These are phyloP conservation scores for Metschnikowia santaceciliae DNA, from an alignment of 805 yeast species.

Conservation along the genomic window DNA sequence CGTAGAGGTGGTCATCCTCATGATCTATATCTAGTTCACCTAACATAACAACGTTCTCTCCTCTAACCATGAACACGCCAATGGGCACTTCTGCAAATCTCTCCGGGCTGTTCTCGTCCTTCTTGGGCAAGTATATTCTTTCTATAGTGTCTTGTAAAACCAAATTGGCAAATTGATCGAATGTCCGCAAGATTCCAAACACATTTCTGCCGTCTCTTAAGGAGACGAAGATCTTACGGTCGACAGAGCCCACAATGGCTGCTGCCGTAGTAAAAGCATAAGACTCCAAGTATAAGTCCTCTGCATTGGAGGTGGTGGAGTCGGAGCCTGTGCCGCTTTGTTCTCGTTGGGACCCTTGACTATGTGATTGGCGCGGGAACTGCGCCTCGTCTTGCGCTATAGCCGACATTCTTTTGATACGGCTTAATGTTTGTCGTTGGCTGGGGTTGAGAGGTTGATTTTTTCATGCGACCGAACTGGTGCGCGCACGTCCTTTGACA, in stretches of 20 bases:
- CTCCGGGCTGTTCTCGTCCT: conserved; percentile 36
- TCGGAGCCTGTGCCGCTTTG: neutral
- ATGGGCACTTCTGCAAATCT: conserved; percentile 71
- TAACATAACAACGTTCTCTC: conserved; percentile 90
- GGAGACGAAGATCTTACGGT: conserved; percentile 75
- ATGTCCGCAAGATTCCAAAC: conserved; percentile 87
- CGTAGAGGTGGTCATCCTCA: conserved; percentile 66
- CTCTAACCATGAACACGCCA: conserved; percentile 87
- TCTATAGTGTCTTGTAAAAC: conserved; percentile 90
- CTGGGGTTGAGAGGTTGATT: neutral
- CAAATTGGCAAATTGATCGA: conserved; percentile 91
- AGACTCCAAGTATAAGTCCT: conserved; percentile 66
- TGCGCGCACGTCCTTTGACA: neutral
- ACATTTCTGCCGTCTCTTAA: conserved; percentile 86
- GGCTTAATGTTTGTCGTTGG: neutral
- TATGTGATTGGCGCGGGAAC: conserved; percentile 1
- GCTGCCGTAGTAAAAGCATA: conserved; percentile 87
- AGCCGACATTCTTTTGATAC: conserved; percentile 8
- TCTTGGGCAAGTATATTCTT: conserved; percentile 59
- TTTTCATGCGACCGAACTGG: conserved; percentile 1
- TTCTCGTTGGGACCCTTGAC: conserved; percentile 2
- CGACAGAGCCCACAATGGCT: conserved; percentile 83
- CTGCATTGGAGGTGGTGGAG: conserved; percentile 33
- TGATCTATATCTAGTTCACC: conserved; percentile 90
- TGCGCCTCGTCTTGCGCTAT: conserved; percentile 7